Evolutionary conservation across 2,329 filamentous ascomycete genomes (phyloP).

Genomic region (Ophiostoma australiae): DNA sequence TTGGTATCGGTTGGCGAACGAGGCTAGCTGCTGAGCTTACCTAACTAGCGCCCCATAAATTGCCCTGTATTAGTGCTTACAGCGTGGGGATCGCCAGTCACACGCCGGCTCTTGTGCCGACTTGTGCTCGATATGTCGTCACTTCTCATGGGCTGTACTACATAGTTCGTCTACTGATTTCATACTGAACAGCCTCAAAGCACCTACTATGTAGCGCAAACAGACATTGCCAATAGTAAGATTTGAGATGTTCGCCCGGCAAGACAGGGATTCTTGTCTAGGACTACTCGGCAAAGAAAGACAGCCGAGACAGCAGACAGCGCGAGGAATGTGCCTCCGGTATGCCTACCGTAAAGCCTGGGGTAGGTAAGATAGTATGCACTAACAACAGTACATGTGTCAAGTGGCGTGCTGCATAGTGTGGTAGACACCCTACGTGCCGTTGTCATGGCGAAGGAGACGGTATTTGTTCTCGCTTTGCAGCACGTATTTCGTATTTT

Average conservation of each 20-base stretch:
- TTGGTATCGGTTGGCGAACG: no score
- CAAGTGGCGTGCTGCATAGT: not conserved
- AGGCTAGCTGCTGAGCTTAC: not conserved
- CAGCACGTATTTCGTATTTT: not conserved
- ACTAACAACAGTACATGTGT: no score
- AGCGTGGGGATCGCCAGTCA: not conserved
- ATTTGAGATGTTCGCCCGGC: not conserved
- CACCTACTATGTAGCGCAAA: no score
- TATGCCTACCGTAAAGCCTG: not conserved
- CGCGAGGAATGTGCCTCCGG: not conserved
- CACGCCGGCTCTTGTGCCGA: not conserved
- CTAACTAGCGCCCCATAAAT: not conserved
- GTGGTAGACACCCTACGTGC: not conserved
- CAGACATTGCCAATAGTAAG: not conserved
- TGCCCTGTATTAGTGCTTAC: constrained; percentile 8
- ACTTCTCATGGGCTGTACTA: not conserved
- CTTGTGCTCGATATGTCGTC: not conserved
- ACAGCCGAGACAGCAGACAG: not conserved
- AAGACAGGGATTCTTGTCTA: not conserved
- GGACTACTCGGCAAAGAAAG: no score
- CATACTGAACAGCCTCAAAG: not conserved
- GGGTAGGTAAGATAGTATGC: not conserved
- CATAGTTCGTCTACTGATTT: no score
- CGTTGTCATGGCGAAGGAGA: not conserved
- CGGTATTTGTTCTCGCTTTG: not conserved